These are phyloP conservation scores for Smittium mucronatum DNA, from an alignment of 371 early-diverging fungal genomes.

Conservation along the genomic window DNA sequence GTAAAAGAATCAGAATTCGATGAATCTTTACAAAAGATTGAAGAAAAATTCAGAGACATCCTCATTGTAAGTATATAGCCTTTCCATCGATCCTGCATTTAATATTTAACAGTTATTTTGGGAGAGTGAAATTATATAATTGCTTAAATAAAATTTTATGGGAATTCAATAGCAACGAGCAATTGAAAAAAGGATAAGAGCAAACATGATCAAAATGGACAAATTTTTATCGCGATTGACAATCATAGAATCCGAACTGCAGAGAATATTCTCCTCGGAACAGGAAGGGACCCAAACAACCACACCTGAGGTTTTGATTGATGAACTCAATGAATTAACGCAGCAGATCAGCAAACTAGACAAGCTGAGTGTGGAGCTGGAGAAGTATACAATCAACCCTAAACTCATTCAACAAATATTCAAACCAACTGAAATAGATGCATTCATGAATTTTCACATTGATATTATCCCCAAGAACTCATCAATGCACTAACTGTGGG, in stretches of 20 bases:
- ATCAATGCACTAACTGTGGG: too few species aligned
- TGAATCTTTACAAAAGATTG: background rate
- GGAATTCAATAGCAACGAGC: background rate
- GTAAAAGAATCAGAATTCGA: background rate
- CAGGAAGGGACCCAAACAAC: too few species aligned
- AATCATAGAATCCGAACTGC: too few species aligned
- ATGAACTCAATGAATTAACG: too few species aligned
- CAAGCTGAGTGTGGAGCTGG: conserved; percentile 12
- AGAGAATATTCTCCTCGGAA: too few species aligned
- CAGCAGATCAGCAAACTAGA: background rate
- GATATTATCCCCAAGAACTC: too few species aligned
- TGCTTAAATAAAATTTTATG: background rate
- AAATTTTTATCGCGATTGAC: too few species aligned
- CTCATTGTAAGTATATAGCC: background rate
- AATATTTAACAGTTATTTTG: background rate
- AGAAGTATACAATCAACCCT: conserved; percentile 20
- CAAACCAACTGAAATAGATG: background rate
- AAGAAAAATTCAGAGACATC: background rate
- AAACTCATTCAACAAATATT: background rate
- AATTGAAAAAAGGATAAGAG: background rate
- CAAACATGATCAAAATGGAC: background rate
- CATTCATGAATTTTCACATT: background rate
- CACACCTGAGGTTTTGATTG: too few species aligned
- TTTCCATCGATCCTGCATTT: background rate
- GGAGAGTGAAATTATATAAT: background rate